A percentile compares a stretch with the other conserved stretches of the same genome.
Conservation (phyloP, 306 rosid species). For the Lagenaria siceraria region DNA sequence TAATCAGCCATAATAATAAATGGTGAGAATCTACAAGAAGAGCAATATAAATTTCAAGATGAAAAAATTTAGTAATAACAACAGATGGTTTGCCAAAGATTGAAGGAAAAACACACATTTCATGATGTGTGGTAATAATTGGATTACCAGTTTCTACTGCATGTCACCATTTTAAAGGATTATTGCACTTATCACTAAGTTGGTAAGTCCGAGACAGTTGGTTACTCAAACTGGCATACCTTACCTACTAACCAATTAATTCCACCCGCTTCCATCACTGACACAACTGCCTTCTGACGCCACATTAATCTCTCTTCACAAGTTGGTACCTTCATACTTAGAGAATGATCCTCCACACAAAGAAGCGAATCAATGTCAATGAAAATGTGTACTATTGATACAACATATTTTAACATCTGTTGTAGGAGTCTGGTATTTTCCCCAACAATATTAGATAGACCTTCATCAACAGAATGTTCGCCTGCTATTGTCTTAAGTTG, state of each 20-base stretch:
- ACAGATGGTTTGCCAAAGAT: not conserved
- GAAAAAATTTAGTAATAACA: not conserved
- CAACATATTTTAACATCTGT: slow-evolving; percentile 59
- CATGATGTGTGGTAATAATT: not conserved
- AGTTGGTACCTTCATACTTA: slow-evolving; percentile 43
- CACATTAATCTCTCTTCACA: slow-evolving; percentile 54
- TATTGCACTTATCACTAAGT: not conserved
- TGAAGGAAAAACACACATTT: not conserved
- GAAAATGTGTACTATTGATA: slow-evolving; percentile 57
- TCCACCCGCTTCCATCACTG: slow-evolving; percentile 98
- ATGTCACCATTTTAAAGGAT: not conserved
- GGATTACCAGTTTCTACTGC: not conserved
- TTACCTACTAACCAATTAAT: slow-evolving; percentile 99
- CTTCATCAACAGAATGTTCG: slow-evolving; percentile 54
- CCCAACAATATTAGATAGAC: slow-evolving; percentile 35
- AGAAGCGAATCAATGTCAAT: slow-evolving; percentile 57
- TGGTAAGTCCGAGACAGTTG: not conserved
- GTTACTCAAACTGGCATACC: slow-evolving; percentile 55
- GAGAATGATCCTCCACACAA: slow-evolving; percentile 38
- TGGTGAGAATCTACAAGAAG: not conserved
- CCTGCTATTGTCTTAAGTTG: slow-evolving; percentile 82
- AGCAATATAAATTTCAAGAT: not conserved
- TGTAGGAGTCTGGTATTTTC: slow-evolving; percentile 64
- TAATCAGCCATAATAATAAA: not conserved
- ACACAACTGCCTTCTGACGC: slow-evolving; percentile 89